Conservation (phyloP, 192 early-diverging fungal genomes). For the Linnemannia elongata region DNA sequence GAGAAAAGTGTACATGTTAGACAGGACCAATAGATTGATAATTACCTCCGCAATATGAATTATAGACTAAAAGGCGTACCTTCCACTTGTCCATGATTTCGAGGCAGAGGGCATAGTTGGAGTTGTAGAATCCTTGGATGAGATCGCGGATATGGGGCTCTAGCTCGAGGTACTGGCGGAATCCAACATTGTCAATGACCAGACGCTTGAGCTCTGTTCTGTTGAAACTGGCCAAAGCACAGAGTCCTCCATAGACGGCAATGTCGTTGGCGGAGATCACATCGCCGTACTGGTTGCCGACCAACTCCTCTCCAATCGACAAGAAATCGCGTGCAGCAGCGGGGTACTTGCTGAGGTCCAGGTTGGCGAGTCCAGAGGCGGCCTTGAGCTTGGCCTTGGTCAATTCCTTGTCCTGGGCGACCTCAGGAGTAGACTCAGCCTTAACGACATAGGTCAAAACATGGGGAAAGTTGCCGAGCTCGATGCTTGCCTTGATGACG, state of each 20-base stretch:
- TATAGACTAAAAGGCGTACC: slow-evolving; percentile 55
- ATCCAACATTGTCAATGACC: slow-evolving; percentile 80
- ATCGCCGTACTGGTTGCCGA: slow-evolving; percentile 49
- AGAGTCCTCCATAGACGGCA: slow-evolving; percentile 84
- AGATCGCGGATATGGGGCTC: slow-evolving; percentile 84
- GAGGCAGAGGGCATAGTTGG: slow-evolving; percentile 79
- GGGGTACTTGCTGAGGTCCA: slow-evolving; percentile 73
- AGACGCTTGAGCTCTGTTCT: slow-evolving; percentile 76
- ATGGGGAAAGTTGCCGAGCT: slow-evolving; percentile 76
- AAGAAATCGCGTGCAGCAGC: slow-evolving; percentile 73
- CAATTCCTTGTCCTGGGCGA: slow-evolving; percentile 69
- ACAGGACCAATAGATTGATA: not conserved
- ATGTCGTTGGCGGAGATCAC: slow-evolving; percentile 85
- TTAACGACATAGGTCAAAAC: slow-evolving; percentile 80
- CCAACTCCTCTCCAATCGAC: slow-evolving; percentile 40
- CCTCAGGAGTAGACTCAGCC: slow-evolving; percentile 72
- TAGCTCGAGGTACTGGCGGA: slow-evolving; percentile 85
- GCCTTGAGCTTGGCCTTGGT: slow-evolving; percentile 74
- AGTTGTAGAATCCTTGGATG: slow-evolving; percentile 79
- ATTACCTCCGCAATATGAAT: not conserved
- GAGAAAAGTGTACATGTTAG: slow-evolving; percentile 7
- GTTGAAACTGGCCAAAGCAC: slow-evolving; percentile 83
- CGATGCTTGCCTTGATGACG: slow-evolving; percentile 80
- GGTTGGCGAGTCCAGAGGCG: slow-evolving; percentile 72
- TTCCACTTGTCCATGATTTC: slow-evolving; percentile 75